Conservation (phyloP, 1,139 yeast genomes). For the Suhomyces anneliseae region DNA sequence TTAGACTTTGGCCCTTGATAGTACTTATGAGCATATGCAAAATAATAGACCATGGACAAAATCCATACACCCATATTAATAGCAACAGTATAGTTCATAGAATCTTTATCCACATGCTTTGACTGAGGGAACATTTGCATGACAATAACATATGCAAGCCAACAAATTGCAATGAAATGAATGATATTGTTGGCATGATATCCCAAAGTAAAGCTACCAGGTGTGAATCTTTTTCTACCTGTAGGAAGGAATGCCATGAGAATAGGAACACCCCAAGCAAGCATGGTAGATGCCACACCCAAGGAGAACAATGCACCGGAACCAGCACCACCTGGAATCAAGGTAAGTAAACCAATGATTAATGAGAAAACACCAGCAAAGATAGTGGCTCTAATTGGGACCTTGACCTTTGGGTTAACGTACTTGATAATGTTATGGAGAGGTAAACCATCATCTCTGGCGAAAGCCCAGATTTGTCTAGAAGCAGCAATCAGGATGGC, state of each 20-base stretch:
- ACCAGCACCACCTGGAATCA: slow-evolving; percentile 34
- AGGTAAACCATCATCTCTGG: slow-evolving; percentile 48
- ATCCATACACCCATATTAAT: slow-evolving; percentile 39
- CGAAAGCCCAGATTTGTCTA: slow-evolving; percentile 53
- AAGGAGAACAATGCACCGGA: slow-evolving; percentile 51
- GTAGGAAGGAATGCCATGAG: slow-evolving; percentile 41
- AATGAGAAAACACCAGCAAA: slow-evolving; percentile 28
- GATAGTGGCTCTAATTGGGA: slow-evolving; percentile 37
- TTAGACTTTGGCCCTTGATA: slow-evolving; percentile 42
- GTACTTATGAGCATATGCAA: slow-evolving; percentile 18
- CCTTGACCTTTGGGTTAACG: slow-evolving; percentile 25
- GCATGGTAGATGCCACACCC: slow-evolving; percentile 46
- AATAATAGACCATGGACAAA: slow-evolving; percentile 29
- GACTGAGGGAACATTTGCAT: slow-evolving; percentile 42
- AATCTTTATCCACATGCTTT: slow-evolving; percentile 25
- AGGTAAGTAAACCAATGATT: slow-evolving; percentile 31
- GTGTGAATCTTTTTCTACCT: slow-evolving; percentile 32
- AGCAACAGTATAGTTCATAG: slow-evolving; percentile 40
- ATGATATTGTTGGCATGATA: slow-evolving; percentile 23
- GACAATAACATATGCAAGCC: slow-evolving; percentile 34
- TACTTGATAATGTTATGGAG: slow-evolving; percentile 30
- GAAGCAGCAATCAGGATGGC: slow-evolving; percentile 52
- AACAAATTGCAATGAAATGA: slow-evolving; percentile 24
- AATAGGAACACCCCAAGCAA: slow-evolving; percentile 45
- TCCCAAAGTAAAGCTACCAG: slow-evolving; percentile 38